Conservation (phyloP, 768 basidiomycete genomes). For the Hortiboletus flavorubellus region DNA sequence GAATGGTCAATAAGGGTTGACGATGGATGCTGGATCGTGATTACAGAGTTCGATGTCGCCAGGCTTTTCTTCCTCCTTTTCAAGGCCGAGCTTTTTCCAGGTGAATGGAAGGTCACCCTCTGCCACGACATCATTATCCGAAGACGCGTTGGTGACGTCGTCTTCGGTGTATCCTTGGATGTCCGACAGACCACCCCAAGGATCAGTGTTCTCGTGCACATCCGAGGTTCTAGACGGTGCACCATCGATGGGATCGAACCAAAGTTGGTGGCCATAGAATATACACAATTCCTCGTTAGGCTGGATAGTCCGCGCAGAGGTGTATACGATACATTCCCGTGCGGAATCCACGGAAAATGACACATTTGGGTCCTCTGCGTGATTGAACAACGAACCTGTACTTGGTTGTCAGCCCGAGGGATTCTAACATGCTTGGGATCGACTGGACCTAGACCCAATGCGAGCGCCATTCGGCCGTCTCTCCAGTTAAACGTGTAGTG, state of each 20-base stretch:
- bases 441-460: slow-evolving; percentile 65
- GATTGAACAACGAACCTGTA: slow-evolving; percentile 80
- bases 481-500: slow-evolving; percentile 77
- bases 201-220: background rate
- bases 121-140: slow-evolving; percentile 44
- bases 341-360: slow-evolving; percentile 53
- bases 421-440: background rate
- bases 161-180: slow-evolving; percentile 3
- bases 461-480: slow-evolving; percentile 72
- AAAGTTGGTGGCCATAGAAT: slow-evolving; percentile 66
- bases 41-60: slow-evolving; percentile 44
- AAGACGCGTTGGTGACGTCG: background rate
- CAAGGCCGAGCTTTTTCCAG: slow-evolving; percentile 55
- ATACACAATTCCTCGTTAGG: slow-evolving; percentile 76
- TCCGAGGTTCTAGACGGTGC: background rate
- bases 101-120: slow-evolving; percentile 66
- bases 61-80: slow-evolving; percentile 56
- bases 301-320: slow-evolving; percentile 49
- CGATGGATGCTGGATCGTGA: background rate
- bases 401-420: background rate
- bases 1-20: background rate
- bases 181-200: slow-evolving; percentile 3
- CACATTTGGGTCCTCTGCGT: slow-evolving; percentile 67
- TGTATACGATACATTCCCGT: slow-evolving; percentile 61
- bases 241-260: slow-evolving; percentile 50